Evolutionary conservation across 2,329 filamentous ascomycete genomes (phyloP), one percentile per base, ranked within the genome.

Genomic region (Phialophora verrucosa): DNA sequence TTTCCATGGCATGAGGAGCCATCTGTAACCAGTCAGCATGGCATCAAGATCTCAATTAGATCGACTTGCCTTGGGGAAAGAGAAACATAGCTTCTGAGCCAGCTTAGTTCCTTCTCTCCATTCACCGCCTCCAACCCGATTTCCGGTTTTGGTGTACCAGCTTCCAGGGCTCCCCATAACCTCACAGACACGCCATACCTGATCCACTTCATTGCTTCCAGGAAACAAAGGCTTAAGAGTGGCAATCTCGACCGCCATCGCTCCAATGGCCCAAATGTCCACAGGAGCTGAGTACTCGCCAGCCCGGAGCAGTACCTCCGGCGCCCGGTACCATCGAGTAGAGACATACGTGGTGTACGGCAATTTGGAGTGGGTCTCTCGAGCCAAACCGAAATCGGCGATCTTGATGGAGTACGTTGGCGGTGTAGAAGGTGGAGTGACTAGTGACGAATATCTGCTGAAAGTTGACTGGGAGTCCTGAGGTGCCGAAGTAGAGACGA

Each of bases 311-410:
- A 99, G 85, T 1, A 99, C 95, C 76, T 99, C 95, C 0, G 95
- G 95, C 2, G 95, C 95, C 70, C 90, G 86, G 76, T 92, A 99
- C 95, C 95, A 99, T 79, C 95, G 85, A 3, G 95, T 99, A 0
- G 95, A 99, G 51, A 99, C 95, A 74, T 99, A 99, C 2, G 95
- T 99, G 0, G 95, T 99, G 80, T 98, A 99, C 0, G 95, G 93
- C 47, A 96, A 84, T 77, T 95, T 96, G 1, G 95, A 98, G 77
- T 98, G 93, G 0, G 93, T 99, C 80, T 99, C 95, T 74, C 95
- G 87, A n/a, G 95, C 95, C 17, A 99, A 87, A 70, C 95, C 95
- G 80, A 99, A 99, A 77, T 99, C 95, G 74, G 95, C 95, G 74
- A 99, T 97, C 83, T 99, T 99, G 74, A 99, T 95, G 0, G 93